Percentiles rank a stretch among this genome's conserved stretches.
phyloP scores from a whole-genome alignment of 208 protist genomes.

The Trypanosoma platydactyli region DNA sequence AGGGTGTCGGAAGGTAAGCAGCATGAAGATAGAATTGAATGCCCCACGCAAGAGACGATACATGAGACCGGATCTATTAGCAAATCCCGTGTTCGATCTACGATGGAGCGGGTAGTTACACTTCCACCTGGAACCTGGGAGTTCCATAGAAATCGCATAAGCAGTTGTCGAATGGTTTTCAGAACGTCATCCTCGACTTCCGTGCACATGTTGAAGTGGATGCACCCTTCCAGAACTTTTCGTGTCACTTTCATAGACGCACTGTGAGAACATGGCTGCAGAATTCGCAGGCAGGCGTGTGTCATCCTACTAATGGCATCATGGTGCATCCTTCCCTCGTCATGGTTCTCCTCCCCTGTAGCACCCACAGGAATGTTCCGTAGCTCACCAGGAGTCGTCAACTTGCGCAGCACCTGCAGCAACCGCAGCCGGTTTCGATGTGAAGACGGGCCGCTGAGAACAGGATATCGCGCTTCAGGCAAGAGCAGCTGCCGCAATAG shows the following conservation, averaged over 20 bases:
- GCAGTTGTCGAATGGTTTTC: conserved; percentile 28
- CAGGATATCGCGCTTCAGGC: conserved; percentile 11
- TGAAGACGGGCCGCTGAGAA: not conserved
- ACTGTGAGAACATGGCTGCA: conserved; percentile 10
- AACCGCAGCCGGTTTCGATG: conserved; percentile 11
- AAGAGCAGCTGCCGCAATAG: conserved; percentile 19
- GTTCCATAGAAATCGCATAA: conserved; percentile 29
- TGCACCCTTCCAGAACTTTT: conserved; percentile 31
- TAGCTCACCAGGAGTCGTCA: conserved; percentile 21
- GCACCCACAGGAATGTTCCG: not conserved
- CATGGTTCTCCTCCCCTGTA: not conserved
- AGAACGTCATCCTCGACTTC: conserved; percentile 49
- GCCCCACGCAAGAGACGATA: conserved; percentile 13
- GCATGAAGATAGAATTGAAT: not conserved
- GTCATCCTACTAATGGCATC: conserved; percentile 21
- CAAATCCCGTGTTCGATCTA: not conserved
- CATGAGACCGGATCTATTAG: conserved; percentile 7
- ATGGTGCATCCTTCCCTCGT: not conserved
- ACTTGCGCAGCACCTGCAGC: conserved; percentile 15
- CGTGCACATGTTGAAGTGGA: conserved; percentile 52
- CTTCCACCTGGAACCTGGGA: not conserved
- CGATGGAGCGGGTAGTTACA: not conserved
- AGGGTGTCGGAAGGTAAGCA: conserved; percentile 9
- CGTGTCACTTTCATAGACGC: conserved; percentile 1
- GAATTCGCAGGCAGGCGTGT: not conserved